These are phyloP conservation scores for Forsythia suspensa DNA, from an alignment of 257 asterid species.

Conservation along the genomic window DNA sequence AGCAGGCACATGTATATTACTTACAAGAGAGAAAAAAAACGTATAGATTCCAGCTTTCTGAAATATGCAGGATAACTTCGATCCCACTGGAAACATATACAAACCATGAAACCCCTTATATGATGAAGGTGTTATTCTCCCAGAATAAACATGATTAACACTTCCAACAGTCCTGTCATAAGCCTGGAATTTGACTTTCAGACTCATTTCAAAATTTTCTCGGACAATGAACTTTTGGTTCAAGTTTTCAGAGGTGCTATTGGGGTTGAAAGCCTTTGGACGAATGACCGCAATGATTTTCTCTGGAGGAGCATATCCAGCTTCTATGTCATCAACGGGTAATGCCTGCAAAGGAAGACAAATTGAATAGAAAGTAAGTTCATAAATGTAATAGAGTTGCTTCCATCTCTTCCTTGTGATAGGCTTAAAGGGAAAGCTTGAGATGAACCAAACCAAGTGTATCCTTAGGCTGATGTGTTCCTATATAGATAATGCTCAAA, in stretches of 20 bases:
- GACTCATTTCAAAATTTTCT: conserved; percentile 40
- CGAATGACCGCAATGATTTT: conserved; percentile 59
- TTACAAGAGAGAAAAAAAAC: conserved; percentile 61
- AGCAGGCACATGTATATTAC: background rate
- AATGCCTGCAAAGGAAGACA: conserved; percentile 39
- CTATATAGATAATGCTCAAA: background rate
- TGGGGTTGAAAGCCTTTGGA: conserved; percentile 40
- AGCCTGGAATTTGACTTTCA: conserved; percentile 23
- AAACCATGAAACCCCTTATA: conserved; percentile 48
- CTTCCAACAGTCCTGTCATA: conserved; percentile 1
- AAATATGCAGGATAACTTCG: conserved; percentile 30
- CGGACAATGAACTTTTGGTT: conserved; percentile 50
- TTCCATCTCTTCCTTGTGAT: background rate
- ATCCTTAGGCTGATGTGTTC: background rate
- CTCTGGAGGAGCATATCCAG: conserved; percentile 53
- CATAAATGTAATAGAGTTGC: conserved; percentile 3
- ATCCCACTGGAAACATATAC: conserved; percentile 40
- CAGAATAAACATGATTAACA: conserved; percentile 29
- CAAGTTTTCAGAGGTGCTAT: conserved; percentile 30
- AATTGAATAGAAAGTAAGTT: background rate
- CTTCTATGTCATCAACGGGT: conserved; percentile 39
- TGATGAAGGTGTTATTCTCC: conserved; percentile 24
- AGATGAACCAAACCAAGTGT: background rate
- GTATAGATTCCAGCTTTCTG: conserved; percentile 49
- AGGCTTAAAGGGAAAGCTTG: background rate